Conservation (phyloP, 75 land plant genomes). For the Selaginella moellendorffii region DNA sequence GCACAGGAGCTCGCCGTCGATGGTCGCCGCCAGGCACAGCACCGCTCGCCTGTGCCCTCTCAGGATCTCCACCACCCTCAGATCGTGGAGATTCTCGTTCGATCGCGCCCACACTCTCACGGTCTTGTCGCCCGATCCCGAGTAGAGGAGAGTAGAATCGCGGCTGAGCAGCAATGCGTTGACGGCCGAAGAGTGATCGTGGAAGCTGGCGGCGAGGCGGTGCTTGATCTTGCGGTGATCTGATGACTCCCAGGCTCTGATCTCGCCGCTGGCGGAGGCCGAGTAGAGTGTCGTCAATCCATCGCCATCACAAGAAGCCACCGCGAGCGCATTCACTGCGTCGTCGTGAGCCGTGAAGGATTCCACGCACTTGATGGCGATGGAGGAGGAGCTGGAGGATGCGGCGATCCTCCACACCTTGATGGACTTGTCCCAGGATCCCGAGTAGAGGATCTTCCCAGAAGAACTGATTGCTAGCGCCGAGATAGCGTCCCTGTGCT, state of each 20-base stretch:
- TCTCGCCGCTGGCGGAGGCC: conserved; percentile 61
- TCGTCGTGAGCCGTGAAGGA: conserved; percentile 68
- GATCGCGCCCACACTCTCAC: conserved; percentile 41
- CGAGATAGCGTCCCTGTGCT: conserved; percentile 58
- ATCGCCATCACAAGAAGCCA: conserved; percentile 12
- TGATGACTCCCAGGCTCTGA: conserved; percentile 77
- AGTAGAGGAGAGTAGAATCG: conserved; percentile 28
- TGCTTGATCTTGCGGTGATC: conserved; percentile 21
- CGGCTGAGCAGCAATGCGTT: conserved; percentile 42
- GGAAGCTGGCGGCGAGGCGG: conserved; percentile 25
- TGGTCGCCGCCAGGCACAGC: conserved; percentile 34
- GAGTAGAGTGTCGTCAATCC: conserved; percentile 57
- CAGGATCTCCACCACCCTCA: conserved; percentile 29
- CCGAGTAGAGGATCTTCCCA: conserved; percentile 50
- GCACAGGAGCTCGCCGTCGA: not conserved
- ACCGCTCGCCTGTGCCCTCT: conserved; percentile 52
- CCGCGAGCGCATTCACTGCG: conserved; percentile 60
- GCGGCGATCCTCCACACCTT: conserved; percentile 74
- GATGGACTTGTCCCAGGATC: conserved; percentile 69
- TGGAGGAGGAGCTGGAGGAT: too few relatives aligned
- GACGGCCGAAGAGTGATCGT: conserved; percentile 36
- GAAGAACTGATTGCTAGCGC: conserved; percentile 29
- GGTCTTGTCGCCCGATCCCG: conserved; percentile 51
- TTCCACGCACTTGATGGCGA: conserved; percentile 58
- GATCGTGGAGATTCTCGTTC: conserved; percentile 6